phyloP scores from a whole-genome alignment of 768 basidiomycete species.

The Boletus coccyginus region DNA sequence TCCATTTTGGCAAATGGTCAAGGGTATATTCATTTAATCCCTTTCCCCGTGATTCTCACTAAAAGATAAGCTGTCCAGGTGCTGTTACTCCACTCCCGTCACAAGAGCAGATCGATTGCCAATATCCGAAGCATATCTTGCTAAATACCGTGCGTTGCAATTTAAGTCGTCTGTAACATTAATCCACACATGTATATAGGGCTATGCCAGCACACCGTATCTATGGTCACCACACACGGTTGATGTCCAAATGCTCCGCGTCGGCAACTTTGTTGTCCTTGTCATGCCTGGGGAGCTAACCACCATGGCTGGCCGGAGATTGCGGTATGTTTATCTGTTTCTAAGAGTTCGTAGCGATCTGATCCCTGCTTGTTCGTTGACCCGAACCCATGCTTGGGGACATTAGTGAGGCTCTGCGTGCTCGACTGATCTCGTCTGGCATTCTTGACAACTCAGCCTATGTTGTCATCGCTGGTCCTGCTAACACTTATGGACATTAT shows the following conservation, averaged over 20 bases:
- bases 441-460: slow-evolving; percentile 67
- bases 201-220: slow-evolving; percentile 64
- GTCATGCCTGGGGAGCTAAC: slow-evolving; percentile 78
- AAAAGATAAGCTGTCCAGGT: not conserved
- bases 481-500: slow-evolving; percentile 78
- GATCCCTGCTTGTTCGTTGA: not conserved
- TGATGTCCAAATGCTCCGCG: slow-evolving; percentile 73
- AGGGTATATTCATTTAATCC: slow-evolving; percentile 36
- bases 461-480: slow-evolving; percentile 79
- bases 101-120: slow-evolving; percentile 63
- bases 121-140: slow-evolving; percentile 75
- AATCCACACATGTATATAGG: slow-evolving; percentile 39
- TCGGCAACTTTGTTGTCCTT: slow-evolving; percentile 73
- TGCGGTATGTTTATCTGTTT: slow-evolving; percentile 48
- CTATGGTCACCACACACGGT: slow-evolving; percentile 73
- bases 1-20: slow-evolving; percentile 79
- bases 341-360: not conserved
- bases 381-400: not conserved
- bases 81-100: slow-evolving; percentile 63
- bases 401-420: slow-evolving; percentile 62
- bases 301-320: slow-evolving; percentile 77
- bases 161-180: not conserved
- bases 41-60: not conserved
- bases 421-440: slow-evolving; percentile 58
- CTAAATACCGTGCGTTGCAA: slow-evolving; percentile 49